Evolutionary conservation across 1,284 basidiomycete genomes (phyloP).

Genomic region (Leucoagaricus sp.): DNA sequence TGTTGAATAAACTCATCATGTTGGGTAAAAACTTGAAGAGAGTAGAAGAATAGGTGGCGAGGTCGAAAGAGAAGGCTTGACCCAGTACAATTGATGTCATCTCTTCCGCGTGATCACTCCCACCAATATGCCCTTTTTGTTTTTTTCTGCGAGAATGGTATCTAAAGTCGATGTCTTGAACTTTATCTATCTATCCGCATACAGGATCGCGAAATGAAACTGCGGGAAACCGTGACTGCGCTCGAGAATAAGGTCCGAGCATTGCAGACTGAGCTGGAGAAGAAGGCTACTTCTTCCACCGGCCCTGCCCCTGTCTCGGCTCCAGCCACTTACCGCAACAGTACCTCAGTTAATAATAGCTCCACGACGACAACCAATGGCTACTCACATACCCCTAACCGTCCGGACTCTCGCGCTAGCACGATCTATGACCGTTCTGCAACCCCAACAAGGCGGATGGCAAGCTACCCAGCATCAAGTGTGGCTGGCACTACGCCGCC

Average conservation of each 20-base stretch:
- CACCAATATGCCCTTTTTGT: no score
- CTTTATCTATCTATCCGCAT: no score
- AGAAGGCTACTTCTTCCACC: constrained; percentile 17
- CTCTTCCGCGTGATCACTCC: constrained; percentile 16
- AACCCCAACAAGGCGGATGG: constrained; percentile 31
- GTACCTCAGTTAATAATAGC: no score
- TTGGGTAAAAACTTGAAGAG: constrained; percentile 20
- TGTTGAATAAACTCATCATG: constrained; percentile 80
- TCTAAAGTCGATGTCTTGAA: not conserved
- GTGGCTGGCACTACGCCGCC: constrained; percentile 44
- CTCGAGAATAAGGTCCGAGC: constrained; percentile 62
- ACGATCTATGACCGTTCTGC: constrained; percentile 47
- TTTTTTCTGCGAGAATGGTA: no score
- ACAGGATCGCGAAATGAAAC: constrained; percentile 72
- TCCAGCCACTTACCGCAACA: constrained; percentile 33
- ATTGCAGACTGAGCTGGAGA: constrained; percentile 40
- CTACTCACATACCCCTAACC: constrained; percentile 43
- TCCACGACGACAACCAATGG: constrained; percentile 32
- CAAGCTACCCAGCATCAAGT: constrained; percentile 30
- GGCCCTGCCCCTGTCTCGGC: constrained; percentile 19
- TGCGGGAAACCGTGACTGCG: constrained; percentile 62
- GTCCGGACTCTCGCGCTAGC: constrained; percentile 72
- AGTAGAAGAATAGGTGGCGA: constrained; percentile 17
- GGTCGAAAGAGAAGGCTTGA: not conserved
- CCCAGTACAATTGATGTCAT: constrained; percentile 21